A percentile compares a stretch with the other conserved stretches of the same genome.
Evolutionary conservation across 805 yeast genomes (phyloP).

Genomic region (Spathaspora boniae): DNA sequence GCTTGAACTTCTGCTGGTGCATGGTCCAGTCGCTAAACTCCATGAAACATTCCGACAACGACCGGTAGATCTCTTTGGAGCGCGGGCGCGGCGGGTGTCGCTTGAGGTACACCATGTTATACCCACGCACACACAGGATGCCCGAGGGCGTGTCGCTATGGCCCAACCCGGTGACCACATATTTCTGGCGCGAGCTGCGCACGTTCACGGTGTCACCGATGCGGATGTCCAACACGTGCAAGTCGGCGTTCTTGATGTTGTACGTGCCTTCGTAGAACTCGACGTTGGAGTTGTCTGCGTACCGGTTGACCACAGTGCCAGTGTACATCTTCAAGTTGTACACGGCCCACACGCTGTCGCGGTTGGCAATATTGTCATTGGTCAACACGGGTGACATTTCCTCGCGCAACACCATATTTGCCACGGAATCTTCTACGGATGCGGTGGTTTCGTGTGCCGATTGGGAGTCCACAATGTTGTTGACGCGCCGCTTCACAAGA

Average conservation of each 20-base stretch:
- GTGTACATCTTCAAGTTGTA: slow-evolving; percentile 49
- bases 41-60: slow-evolving; percentile 34
- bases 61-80: slow-evolving; percentile 17
- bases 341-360: slow-evolving; percentile 51
- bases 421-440: not conserved
- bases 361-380: slow-evolving; percentile 13
- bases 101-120: slow-evolving; percentile 43
- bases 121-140: slow-evolving; percentile 61
- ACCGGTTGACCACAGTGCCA: slow-evolving; percentile 35
- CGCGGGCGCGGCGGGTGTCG: slow-evolving; percentile 9
- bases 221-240: slow-evolving; percentile 48
- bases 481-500: slow-evolving; percentile 10
- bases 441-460: slow-evolving; percentile 6
- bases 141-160: slow-evolving; percentile 13
- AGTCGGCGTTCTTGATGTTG: slow-evolving; percentile 33
- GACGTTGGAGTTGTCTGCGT: slow-evolving; percentile 28
- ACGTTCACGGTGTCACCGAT: slow-evolving; percentile 53
- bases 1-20: slow-evolving; percentile 32
- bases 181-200: slow-evolving; percentile 26
- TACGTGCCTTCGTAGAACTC: slow-evolving; percentile 38
- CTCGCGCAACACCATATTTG: slow-evolving; percentile 9
- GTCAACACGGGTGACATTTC: slow-evolving; percentile 12
- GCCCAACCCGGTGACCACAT: slow-evolving; percentile 45
- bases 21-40: slow-evolving; percentile 36
- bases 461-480: slow-evolving; percentile 15